A percentile compares a stretch with the other conserved stretches of the same genome.
Conservation (phyloP, 225 moss, liverwort and hornwort genomes). For the Antitrichia curtipendula region DNA sequence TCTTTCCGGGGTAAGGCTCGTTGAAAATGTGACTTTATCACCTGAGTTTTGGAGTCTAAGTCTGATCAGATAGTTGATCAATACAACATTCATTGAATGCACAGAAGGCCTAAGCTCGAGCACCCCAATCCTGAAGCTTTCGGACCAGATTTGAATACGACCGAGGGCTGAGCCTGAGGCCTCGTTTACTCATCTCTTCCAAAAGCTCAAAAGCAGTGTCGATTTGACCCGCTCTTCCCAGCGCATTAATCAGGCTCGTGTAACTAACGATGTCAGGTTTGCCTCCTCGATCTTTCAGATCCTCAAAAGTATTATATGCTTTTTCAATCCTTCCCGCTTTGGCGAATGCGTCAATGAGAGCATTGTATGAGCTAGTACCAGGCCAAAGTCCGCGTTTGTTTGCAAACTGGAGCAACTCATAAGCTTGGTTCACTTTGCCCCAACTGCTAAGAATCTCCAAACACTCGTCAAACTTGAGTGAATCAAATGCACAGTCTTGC, state of each 20-base stretch:
- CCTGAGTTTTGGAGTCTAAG: too few relatives aligned
- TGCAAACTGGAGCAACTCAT: background rate
- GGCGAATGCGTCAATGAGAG: background rate
- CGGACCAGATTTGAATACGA: background rate
- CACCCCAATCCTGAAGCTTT: background rate
- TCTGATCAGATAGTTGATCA: background rate
- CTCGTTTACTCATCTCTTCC: background rate
- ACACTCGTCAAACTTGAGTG: background rate
- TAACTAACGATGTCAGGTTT: background rate
- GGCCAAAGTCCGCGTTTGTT: background rate
- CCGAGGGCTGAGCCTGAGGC: background rate
- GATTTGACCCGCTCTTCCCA: background rate
- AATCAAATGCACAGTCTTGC: background rate
- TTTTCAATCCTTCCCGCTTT: background rate
- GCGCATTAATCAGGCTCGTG: background rate
- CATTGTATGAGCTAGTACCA: background rate
- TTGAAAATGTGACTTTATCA: background rate
- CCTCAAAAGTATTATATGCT: background rate
- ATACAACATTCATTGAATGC: background rate
- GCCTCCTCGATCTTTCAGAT: background rate
- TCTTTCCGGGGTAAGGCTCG: background rate
- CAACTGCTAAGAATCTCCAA: background rate
- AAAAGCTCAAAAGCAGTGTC: background rate
- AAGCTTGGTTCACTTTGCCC: background rate
- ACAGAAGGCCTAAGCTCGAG: background rate